A percentile compares a stretch with the other conserved stretches of the same genome.
Conservation (phyloP, 2,329 filamentous ascomycete genomes). For the Hypoxylon sp. region DNA sequence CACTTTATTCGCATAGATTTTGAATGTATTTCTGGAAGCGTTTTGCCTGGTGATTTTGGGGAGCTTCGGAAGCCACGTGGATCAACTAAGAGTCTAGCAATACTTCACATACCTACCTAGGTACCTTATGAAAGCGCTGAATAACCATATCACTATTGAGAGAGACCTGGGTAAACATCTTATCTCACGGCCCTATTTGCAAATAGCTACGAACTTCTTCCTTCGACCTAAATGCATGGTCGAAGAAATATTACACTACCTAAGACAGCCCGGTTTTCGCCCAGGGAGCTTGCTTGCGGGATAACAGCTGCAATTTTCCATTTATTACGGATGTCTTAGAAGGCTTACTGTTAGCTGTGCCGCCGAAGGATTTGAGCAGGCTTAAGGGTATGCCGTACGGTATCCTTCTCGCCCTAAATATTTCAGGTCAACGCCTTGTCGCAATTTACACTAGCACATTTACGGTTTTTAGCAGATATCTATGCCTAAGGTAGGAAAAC, state of each 20-base stretch:
- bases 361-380: not conserved
- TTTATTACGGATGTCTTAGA: not conserved
- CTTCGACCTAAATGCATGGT: not conserved
- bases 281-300: not conserved
- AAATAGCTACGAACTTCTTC: too few relatives aligned
- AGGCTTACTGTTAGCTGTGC: conserved; percentile 3
- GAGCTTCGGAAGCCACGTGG: too few relatives aligned
- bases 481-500: not conserved
- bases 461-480: not conserved
- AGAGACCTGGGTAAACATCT: too few relatives aligned
- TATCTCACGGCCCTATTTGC: too few relatives aligned
- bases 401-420: not conserved
- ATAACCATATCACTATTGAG: too few relatives aligned
- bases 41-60: too few relatives aligned
- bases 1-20: not conserved
- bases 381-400: not conserved
- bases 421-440: not conserved
- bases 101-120: too few relatives aligned
- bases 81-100: too few relatives aligned
- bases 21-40: too few relatives aligned
- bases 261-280: not conserved
- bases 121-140: too few relatives aligned
- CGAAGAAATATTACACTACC: not conserved
- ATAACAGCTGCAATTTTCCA: not conserved
- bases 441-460: not conserved